Evolutionary conservation across 2,329 filamentous ascomycete species (phyloP), one percentile per base, ranked within the genome.

Genomic region (Calonectria pseudoreteaudii): DNA sequence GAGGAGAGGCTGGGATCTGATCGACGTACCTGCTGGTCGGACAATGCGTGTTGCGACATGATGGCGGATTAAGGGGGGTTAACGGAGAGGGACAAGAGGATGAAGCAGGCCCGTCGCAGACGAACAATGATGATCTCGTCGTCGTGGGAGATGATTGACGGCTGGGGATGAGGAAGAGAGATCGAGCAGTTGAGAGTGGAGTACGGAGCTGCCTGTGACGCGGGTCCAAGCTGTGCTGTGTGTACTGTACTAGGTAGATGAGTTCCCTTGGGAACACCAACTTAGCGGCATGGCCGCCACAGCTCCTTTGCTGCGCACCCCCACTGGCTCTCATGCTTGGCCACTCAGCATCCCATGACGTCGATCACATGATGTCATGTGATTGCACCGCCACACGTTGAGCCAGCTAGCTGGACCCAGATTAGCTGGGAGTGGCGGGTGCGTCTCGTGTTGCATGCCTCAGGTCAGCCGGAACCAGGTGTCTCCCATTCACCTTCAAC

Each of bases 21-120:
- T 74, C 53, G 72, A 75, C 85, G 83, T 91, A 97, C 95, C 93
- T 98, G 95, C 89, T 98, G 95, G 91, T 98, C 96, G 88, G 96
- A 98, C 88, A 98, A 94, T 86, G 95, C 94, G 93, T 98, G 95
- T 90, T 95, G 94, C 87, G 95, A 97, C 95, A 98, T 98, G 85
- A 86, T 93, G 90, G 84, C 77, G 75, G 71, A 49, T 75, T 73
- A 76, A 30, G 73, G 67, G 67, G 66, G 16, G 11, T 62, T 41
- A 13, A 69, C 56, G 66, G 62, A 70, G 47, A 44, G 34, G 11
- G 23, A 62, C 26, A 20, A 34, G 13, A 62, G 56, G 36, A 41
- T 62, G 56, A 41, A 62, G 56, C 56, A 41, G 56, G 34, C 36
- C n/a, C 23, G 56, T 62, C 56, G 70, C 69, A 66, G 70, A 66